A percentile compares a stretch with the other conserved stretches of the same genome.
These are phyloP conservation scores for Elsinoe fawcettii DNA, from an alignment of 2,329 filamentous ascomycete genomes.

Conservation along the genomic window DNA sequence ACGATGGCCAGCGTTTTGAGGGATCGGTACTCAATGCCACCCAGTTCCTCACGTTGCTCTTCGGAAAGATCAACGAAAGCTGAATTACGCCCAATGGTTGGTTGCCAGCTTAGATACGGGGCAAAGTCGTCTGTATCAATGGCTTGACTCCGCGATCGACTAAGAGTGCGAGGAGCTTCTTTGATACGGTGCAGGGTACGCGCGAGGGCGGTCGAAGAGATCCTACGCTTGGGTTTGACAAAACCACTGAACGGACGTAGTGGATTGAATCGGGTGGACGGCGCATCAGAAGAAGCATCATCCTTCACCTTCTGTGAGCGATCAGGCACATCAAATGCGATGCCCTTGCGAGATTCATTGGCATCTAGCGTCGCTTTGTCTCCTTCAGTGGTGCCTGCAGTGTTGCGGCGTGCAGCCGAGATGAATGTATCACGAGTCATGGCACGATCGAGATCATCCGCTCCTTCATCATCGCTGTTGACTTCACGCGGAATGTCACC, in stretches of 20 bases:
- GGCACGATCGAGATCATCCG: constrained; percentile 25
- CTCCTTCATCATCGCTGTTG: constrained; percentile 37
- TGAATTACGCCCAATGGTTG: constrained; percentile 87
- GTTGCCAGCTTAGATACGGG: constrained; percentile 90
- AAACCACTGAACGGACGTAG: constrained; percentile 16
- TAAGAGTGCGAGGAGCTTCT: constrained; percentile 10
- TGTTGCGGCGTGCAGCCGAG: neutral
- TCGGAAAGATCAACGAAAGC: constrained; percentile 81
- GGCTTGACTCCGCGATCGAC: constrained; percentile 31
- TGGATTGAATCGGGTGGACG: constrained; percentile 17
- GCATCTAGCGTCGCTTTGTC: constrained; percentile 29
- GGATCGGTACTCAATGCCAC: constrained; percentile 91
- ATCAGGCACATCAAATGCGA: constrained; percentile 60
- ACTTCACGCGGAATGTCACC: constrained; percentile 63
- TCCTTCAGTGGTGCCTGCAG: constrained; percentile 21
- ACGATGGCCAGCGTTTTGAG: constrained; percentile 78
- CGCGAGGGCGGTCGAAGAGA: neutral
- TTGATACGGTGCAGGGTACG: constrained; percentile 1
- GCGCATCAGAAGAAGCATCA: constrained; percentile 9
- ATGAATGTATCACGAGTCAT: constrained; percentile 24
- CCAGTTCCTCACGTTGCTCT: constrained; percentile 87
- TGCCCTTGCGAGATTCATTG: constrained; percentile 38
- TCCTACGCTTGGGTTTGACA: constrained; percentile 15
- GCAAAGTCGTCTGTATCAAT: constrained; percentile 51
- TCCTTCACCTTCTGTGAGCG: constrained; percentile 30